Conservation (phyloP, 805 yeast genomes). For the Starmera quercuum region DNA sequence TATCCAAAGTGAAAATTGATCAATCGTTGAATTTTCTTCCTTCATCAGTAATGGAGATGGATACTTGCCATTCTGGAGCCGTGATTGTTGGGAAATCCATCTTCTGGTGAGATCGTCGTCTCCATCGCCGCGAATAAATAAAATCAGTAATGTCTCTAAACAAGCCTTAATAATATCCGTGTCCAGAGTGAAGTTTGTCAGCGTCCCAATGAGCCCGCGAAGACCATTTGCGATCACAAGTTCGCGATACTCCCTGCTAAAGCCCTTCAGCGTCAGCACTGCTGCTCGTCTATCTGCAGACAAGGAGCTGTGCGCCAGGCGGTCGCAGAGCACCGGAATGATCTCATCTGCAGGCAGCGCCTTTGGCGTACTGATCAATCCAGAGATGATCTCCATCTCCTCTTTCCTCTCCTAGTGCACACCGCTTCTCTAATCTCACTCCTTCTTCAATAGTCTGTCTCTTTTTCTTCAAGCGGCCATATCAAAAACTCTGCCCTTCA, state of each 20-base stretch:
- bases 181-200: slow-evolving; percentile 63
- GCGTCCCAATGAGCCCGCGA: slow-evolving; percentile 59
- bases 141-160: slow-evolving; percentile 75
- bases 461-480: too few relatives aligned
- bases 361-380: slow-evolving; percentile 38
- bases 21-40: slow-evolving; percentile 41
- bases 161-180: slow-evolving; percentile 68
- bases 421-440: too few relatives aligned
- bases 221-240: slow-evolving; percentile 83
- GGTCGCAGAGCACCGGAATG: slow-evolving; percentile 81
- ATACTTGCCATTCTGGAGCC: slow-evolving; percentile 69
- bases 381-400: slow-evolving; percentile 34
- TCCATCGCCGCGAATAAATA: slow-evolving; percentile 66
- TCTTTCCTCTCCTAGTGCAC: too few relatives aligned
- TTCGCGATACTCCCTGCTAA: slow-evolving; percentile 84
- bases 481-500: too few relatives aligned
- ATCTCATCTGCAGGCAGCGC: slow-evolving; percentile 68
- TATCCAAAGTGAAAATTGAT: slow-evolving; percentile 89
- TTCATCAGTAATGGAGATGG: slow-evolving; percentile 64
- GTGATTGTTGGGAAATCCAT: slow-evolving; percentile 69
- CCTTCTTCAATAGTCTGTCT: too few relatives aligned
- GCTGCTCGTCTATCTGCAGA: slow-evolving; percentile 89
- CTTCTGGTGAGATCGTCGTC: slow-evolving; percentile 59
- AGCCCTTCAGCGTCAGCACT: slow-evolving; percentile 79
- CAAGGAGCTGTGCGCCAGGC: slow-evolving; percentile 74